Conservation (phyloP, 2,329 filamentous ascomycete species). For the Monosporascus ibericus region DNA sequence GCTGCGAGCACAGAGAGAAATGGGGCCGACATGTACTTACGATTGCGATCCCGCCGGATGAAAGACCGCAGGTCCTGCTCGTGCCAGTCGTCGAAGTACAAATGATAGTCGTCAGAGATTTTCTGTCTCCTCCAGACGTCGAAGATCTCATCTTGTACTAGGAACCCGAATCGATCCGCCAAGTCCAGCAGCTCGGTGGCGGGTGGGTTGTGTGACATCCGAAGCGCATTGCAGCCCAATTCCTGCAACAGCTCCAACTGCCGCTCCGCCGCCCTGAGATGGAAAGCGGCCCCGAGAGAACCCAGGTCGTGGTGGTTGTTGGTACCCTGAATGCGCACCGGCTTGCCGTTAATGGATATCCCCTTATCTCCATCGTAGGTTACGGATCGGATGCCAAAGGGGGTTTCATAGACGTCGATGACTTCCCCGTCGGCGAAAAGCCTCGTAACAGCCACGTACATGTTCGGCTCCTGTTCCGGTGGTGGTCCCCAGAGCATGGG, state of each 20-base stretch:
- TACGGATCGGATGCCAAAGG: conserved; percentile 42
- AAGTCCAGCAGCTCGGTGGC: conserved; percentile 43
- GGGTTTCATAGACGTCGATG: conserved; percentile 41
- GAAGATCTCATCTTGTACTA: conserved; percentile 49
- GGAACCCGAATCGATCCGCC: conserved; percentile 41
- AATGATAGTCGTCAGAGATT: conserved; percentile 41
- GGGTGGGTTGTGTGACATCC: conserved; percentile 47
- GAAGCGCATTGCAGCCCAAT: conserved; percentile 42
- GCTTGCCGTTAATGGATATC: conserved; percentile 39
- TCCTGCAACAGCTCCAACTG: conserved; percentile 43
- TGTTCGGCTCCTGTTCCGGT: conserved; percentile 37
- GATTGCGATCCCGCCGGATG: conserved; percentile 46
- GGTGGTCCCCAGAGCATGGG: conserved; percentile 43
- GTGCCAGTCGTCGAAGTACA: conserved; percentile 46
- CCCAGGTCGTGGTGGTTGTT: conserved; percentile 48
- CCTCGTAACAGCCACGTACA: conserved; percentile 40
- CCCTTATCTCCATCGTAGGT: conserved; percentile 33
- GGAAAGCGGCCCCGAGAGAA: conserved; percentile 43
- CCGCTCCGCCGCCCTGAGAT: conserved; percentile 39
- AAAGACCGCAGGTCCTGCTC: conserved; percentile 45
- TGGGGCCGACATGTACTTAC: conserved; percentile 1
- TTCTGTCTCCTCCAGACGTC: conserved; percentile 42
- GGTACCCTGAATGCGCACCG: conserved; percentile 37
- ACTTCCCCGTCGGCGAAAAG: conserved; percentile 20
- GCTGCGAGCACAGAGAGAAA: background rate